Evolutionary conservation across 306 rosid genomes (phyloP), one percentile per base, ranked within the genome.

Genomic region (Cucurbita argyrosperma): DNA sequence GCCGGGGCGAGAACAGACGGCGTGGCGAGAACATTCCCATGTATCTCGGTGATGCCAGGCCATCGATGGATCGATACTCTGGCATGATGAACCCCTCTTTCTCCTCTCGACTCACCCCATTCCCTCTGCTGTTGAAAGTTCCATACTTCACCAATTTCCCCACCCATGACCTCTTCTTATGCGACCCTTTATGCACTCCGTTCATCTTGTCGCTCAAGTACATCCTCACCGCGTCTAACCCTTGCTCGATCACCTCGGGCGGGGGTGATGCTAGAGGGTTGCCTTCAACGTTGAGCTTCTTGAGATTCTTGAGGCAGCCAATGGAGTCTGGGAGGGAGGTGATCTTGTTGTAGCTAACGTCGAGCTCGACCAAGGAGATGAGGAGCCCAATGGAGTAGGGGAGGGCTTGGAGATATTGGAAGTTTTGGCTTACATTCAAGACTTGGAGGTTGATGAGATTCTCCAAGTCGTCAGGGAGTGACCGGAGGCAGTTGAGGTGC

Each of bases 301-400:
- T 82, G 8, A 94, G 82, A 80, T 85, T 91, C 74, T 77, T 87
- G 9, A 94, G 91, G 72, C 96, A 83, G 1, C 96, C 92, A 7
- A 91, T 35, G 75, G 97, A 94, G 71, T 91, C 85, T 0, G 97
- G 99, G 0, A 94, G 66, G 54, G 86, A 15, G n/a, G 77, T 74
- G 75, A 94, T 80, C 84, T 70, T 83, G 85, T 94, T 94, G 87
- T 94, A 91, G 85, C 99, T 94, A 6, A 83, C 74, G 56, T 94
- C 97, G 0, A 94, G 84, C 39, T 94, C 99, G 0, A 83, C 82
- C 0, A 94, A 92, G 38, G 96, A 91, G 14, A 89, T 53, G 57
- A 94, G 90, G 19, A 94, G 92, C 9, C 99, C 99, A 1, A 91
- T 50, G 19, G 99, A 89, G 76, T 85, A 88, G 0, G 99, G 99